Base-by-base conservation (phyloP, 2,329 filamentous ascomycete species). In the Ophiostoma himal-ulmi region DNA sequence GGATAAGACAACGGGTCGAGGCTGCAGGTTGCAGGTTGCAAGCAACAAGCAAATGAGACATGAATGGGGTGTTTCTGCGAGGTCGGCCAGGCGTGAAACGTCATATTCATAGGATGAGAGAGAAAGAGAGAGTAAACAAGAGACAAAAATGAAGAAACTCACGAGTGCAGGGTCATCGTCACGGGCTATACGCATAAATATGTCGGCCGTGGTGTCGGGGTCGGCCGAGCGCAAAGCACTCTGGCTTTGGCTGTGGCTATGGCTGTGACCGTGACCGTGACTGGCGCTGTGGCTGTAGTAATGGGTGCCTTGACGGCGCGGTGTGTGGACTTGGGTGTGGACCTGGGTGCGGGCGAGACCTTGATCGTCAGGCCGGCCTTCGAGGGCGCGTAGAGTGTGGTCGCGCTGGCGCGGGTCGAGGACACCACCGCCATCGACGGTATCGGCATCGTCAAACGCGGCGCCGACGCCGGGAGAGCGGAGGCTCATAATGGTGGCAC, bases 141-240 rank as follows among this genome's bases (percentile, higher is more conserved):
- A 22, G 26, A 66, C 64, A 54, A 54, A 64, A 39, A 39, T 4
- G 39, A 54, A 70, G 34, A 30, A 34, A 41, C 34, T 39, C 30
- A 69, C 62, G 5, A n/a, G 34, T 34, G 34, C 34, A 48, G 60
- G 26, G 26, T 52, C 66, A 6, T 87, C 85, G 71, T 88, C 85
- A 13, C 83, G 80, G 14, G 86, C 86, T 71, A 88, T 88, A 69
- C 81, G 83, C 72, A 88, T 81, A 73, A 88, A 88, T 57, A 88
- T 79, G 73, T 88, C 86, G 54, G 84, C 84, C 3, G 82, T 85
- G 73, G 87, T 86, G 69, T 88, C 86, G 60, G 78, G 79, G 68
- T 84, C 81, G 14, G 75, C 76, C 65, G 75, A 78, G 73, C 75
- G 78, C 34, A 41, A 22, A 74, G 22, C 68, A 11, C 54, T 39